Base-by-base conservation (phyloP, 1,139 yeast genomes). In the Kodamaea plutei region DNA sequence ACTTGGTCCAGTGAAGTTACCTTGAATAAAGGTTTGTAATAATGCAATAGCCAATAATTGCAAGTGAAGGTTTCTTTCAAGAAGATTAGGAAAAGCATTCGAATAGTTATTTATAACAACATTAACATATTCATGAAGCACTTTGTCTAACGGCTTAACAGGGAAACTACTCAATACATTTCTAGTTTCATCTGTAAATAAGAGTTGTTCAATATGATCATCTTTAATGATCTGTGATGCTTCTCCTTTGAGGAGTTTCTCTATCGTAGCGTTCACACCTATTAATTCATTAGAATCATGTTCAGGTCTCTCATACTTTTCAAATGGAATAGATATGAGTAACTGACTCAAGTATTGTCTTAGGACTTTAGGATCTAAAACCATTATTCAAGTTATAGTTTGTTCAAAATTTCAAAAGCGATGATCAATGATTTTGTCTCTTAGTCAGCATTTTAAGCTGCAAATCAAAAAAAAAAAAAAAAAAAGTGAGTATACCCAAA, bases 1-100 rank as follows among this genome's bases (percentile, higher is more conserved):
- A 15, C 69, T 68, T 2, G 97, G 97, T 4, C 97, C 97, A 0
- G 96, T 85, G 51, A 71, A 84, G 52, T 89, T 89, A 32, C 73
- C 58, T 50, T 87, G 95, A 14, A 84, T 60, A 49, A 83, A 89
- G 2, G 74, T 53, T 48, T 87, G 88, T 22, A 87, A 60, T 4
- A 77, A 59, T 1, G 82, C 68, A 33, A 81, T 62, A 4, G 83
- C 84, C 23, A 64, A 31, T 1, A 66, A 29, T 24, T 64, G 73
- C 27, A 61, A 38, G 30, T 56, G 61, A 9, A 54, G 23, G 3
- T 31, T 31, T 3, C 49, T 47, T 6, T 41, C 34, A n/a, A 38
- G 41, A n/a, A n/a, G n/a, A 11, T 37, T 35, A 8, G 28, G 32
- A 27, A 48, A 52, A 3, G 30, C 29, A 8, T 19, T 28, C 2